These are phyloP conservation scores for Plasmodium billcollinsi DNA, from an alignment of 169 alveolate species.

Conservation along the genomic window DNA sequence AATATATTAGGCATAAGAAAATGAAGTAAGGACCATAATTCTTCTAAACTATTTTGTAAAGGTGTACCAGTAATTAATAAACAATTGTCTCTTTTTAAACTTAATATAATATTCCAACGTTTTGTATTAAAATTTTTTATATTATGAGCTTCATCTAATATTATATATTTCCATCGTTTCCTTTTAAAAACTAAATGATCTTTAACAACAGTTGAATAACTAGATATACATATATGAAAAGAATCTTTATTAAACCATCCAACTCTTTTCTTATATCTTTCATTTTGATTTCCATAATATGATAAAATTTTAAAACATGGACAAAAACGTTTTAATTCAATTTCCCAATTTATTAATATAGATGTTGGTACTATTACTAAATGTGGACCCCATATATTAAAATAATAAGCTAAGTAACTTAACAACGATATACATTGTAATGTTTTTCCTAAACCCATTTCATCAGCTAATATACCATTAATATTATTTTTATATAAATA, in stretches of 20 bases:
- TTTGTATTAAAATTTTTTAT: constrained; percentile 98
- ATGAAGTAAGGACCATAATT: constrained; percentile 98
- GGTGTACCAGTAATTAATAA: constrained; percentile 99
- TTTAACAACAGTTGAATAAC: constrained; percentile 96
- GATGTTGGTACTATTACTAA: constrained; percentile 99
- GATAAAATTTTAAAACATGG: constrained; percentile 97
- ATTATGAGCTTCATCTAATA: constrained; percentile 99
- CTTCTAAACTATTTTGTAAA: constrained; percentile 98
- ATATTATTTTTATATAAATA: constrained; percentile 94
- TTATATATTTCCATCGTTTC: constrained; percentile 97
- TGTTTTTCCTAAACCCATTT: constrained; percentile 99
- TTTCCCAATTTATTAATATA: constrained; percentile 98
- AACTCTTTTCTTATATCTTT: constrained; percentile 86
- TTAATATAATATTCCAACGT: constrained; percentile 97
- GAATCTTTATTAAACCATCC: constrained; percentile 97
- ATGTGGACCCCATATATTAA: constrained; percentile 99
- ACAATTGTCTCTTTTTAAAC: constrained; percentile 96
- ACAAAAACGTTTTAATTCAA: constrained; percentile 98
- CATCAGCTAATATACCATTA: constrained; percentile 99
- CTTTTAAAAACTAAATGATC: constrained; percentile 96
- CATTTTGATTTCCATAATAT: constrained; percentile 94
- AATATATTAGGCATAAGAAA: constrained; percentile 98
- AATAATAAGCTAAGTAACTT: constrained; percentile 97
- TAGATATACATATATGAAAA: constrained; percentile 97
- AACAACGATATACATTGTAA: constrained; percentile 97